These are phyloP conservation scores for Trichoderma citrinoviride DNA, from an alignment of 2,329 filamentous ascomycete genomes.

Conservation along the genomic window DNA sequence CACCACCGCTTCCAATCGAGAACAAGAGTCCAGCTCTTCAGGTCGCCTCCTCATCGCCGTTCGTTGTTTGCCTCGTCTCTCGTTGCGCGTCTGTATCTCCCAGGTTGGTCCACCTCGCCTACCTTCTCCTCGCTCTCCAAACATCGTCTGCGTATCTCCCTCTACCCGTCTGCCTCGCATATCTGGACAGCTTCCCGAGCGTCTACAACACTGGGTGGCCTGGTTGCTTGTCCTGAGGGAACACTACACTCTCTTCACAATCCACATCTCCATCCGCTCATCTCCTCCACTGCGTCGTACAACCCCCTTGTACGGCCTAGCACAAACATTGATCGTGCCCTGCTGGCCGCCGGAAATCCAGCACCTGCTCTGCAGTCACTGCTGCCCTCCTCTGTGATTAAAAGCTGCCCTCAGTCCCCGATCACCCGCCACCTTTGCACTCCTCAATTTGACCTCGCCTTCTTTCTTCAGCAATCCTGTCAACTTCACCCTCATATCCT, in stretches of 20 bases:
- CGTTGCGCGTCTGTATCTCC: slow-evolving; percentile 25
- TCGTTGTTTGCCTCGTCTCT: slow-evolving; percentile 30
- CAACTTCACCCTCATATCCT: background rate
- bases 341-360: slow-evolving; percentile 19
- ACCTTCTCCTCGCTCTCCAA: slow-evolving; percentile 8
- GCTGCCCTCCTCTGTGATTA: slow-evolving; percentile 2
- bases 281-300: slow-evolving; percentile 26
- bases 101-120: slow-evolving; percentile 24
- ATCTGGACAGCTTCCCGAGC: slow-evolving; percentile 1
- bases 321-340: slow-evolving; percentile 30
- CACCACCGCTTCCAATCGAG: slow-evolving; percentile 10
- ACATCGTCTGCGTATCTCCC: background rate
- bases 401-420: background rate
- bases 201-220: slow-evolving; percentile 11
- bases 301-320: slow-evolving; percentile 31
- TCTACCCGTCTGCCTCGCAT: slow-evolving; percentile 7
- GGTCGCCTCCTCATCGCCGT: slow-evolving; percentile 14
- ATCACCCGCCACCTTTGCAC: background rate
- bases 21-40: slow-evolving; percentile 10
- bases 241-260: slow-evolving; percentile 18
- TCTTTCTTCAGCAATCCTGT: background rate
- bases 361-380: slow-evolving; percentile 22
- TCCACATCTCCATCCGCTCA: slow-evolving; percentile 25
- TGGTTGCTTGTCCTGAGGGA: slow-evolving; percentile 15
- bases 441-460: background rate